Base-by-base conservation (phyloP, 2,329 filamentous ascomycete genomes). In the Cucurbitaria berberidis region DNA sequence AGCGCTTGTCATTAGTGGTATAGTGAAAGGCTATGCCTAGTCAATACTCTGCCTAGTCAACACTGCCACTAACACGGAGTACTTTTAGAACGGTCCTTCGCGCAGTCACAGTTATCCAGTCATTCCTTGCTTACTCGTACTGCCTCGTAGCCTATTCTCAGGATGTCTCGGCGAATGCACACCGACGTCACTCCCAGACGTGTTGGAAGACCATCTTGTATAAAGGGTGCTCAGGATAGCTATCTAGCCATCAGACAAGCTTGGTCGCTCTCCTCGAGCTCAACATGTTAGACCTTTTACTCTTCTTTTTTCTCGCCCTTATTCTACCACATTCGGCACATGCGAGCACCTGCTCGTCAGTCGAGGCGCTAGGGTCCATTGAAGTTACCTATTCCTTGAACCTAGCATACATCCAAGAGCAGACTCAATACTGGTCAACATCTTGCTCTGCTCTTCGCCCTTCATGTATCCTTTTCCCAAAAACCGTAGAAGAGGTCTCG, bases 401-500 rank as follows among this genome's bases (percentile, higher is more conserved):
- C 27, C 51, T 57, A 8, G 59, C 62, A 24, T 69, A 70, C 35
- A 65, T 67, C 16, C 53, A 61, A 49, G 67, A 71, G 39, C 66
- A 71, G 48, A 64, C 61, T 3, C 57, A 70, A 50, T 72, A 72
- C 45, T 70, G 69, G 69, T 70, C 64, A 1, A 68, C 65, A 1
- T 68, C 67, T 15, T 72, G 68, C 54, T 61, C 60, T 18, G 67
- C 67, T 21, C 61, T 72, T n/a, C 49, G 63, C 13, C 68, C 70
- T 0, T 65, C 63, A 2, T 73, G 70, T 43, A 72, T 73, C 43
- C 61, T 72, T 51, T 67, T 68, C 26, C 67, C 68, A 2, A 68
- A 62, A 18, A 82, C 76, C 29, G 74, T 78, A 0, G 69, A 78
- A 15, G 81, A 86, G 62, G 82, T 86, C 32, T 76, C 82, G 0